phyloP scores from a whole-genome alignment of 306 rosid species.

The Cicer pinnatifidum region DNA sequence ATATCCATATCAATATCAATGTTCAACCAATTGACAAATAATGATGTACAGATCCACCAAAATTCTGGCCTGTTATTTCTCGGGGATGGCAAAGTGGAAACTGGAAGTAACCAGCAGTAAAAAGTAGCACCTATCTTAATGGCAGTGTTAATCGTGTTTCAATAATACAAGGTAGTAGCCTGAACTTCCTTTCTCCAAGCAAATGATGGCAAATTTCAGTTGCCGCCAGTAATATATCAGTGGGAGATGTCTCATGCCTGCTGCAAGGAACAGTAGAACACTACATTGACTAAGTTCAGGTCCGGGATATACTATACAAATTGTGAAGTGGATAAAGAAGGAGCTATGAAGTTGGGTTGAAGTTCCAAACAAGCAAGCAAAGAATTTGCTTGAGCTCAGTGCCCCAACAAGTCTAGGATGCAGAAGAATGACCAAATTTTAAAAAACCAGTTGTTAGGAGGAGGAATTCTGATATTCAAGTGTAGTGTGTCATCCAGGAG shows the following conservation, averaged over 20 bases:
- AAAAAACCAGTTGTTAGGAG: slow-evolving; percentile 14
- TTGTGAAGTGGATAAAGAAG: slow-evolving; percentile 17
- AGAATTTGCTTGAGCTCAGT: slow-evolving; percentile 35
- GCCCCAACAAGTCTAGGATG: slow-evolving; percentile 10
- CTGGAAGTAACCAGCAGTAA: slow-evolving; percentile 10
- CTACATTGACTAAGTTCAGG: slow-evolving; percentile 36
- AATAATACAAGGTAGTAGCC: slow-evolving; percentile 39
- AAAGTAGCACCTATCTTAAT: slow-evolving; percentile 35
- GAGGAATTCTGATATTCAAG: slow-evolving; percentile 26
- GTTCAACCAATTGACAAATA: slow-evolving; percentile 30
- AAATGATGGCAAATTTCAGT: slow-evolving; percentile 26
- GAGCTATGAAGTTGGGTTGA: slow-evolving; percentile 30
- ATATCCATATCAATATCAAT: background rate
- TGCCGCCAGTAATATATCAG: slow-evolving; percentile 21
- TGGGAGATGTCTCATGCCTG: slow-evolving; percentile 21
- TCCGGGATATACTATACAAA: slow-evolving; percentile 39
- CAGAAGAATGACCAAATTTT: slow-evolving; percentile 27
- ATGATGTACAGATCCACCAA: slow-evolving; percentile 35
- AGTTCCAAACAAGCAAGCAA: slow-evolving; percentile 41
- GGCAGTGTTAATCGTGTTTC: slow-evolving; percentile 10
- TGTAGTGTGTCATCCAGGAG: slow-evolving; percentile 23
- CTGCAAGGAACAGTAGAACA: slow-evolving; percentile 34
- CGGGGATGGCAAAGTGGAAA: slow-evolving; percentile 14
- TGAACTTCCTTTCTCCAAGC: background rate
- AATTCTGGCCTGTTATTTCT: slow-evolving; percentile 23